Evolutionary conservation across 1,139 yeast genomes (phyloP).

Genomic region (Fermentozyma sake): DNA sequence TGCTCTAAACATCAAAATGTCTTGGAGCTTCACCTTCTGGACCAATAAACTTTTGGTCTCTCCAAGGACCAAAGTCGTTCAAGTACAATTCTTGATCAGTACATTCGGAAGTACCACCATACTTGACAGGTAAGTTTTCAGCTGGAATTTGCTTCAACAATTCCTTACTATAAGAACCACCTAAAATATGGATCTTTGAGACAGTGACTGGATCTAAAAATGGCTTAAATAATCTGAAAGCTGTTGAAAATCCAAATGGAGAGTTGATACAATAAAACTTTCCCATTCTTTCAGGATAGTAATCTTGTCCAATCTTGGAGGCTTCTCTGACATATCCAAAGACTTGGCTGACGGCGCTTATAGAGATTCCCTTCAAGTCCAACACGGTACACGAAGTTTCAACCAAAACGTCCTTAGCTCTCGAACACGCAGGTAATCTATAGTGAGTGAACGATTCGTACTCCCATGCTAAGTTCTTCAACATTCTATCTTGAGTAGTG

Average conservation of each 20-base stretch:
- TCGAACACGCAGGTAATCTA: constrained; percentile 92
- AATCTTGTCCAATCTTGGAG: constrained; percentile 90
- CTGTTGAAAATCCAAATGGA: constrained; percentile 95
- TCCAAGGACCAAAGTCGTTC: constrained; percentile 97
- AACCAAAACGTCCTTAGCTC: constrained; percentile 69
- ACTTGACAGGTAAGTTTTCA: constrained; percentile 85
- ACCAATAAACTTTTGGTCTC: constrained; percentile 78
- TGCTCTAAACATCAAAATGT: too few species aligned
- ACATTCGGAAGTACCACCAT: constrained; percentile 76
- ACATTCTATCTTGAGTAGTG: constrained; percentile 94
- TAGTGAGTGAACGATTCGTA: constrained; percentile 82
- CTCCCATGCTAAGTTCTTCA: constrained; percentile 94
- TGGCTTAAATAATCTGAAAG: constrained; percentile 85
- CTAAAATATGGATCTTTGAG: constrained; percentile 85
- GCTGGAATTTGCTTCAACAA: constrained; percentile 88
- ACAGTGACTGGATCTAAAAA: constrained; percentile 98
- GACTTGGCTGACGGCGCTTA: constrained; percentile 80
- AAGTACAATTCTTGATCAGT: constrained; percentile 77
- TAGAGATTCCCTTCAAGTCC: constrained; percentile 91
- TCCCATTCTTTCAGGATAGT: constrained; percentile 99
- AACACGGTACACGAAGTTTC: constrained; percentile 96
- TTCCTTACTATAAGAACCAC: constrained; percentile 73
- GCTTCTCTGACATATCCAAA: constrained; percentile 89
- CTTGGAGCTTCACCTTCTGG: constrained; percentile 85
- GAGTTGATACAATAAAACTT: constrained; percentile 93